Evolutionary conservation across 2,329 filamentous ascomycete genomes (phyloP), one percentile per base, ranked within the genome.

Genomic region (Tolypocladium ovalisporum): DNA sequence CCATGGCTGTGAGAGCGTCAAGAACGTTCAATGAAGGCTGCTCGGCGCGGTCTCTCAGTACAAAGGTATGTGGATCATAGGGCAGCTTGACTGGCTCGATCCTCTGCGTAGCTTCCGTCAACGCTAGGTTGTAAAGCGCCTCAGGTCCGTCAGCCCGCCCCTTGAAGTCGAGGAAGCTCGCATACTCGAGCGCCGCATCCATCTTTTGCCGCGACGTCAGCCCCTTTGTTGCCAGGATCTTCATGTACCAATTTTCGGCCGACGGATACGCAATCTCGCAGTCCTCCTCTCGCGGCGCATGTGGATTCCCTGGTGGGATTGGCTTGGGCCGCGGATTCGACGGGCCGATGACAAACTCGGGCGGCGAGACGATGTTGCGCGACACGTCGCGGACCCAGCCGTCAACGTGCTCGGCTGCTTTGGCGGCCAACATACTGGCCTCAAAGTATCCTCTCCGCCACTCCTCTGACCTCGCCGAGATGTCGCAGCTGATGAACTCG

Each of bases 381-480:
- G 80, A 86, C 51, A 73, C 83, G 70, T 96, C 90, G 49, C 80
- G 77, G 19, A 95, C 78, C 80, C 86, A 90, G 53, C 87, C 88
- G 62, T 96, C 89, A 29, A 95, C 75, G 63, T 92, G 84, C 72
- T 97, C 92, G 5, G 90, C 85, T 0, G 86, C 84, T 62, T 83
- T 83, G 0, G 87, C 92, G 59, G 84, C 83, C 13, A 87, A 80
- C 83, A 97, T 89, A 52, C 97, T 74, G 3, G 86, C 81, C 66
- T 95, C 85, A 66, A 87, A 91, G 72, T 97, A 97, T 1, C 90
- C 91, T 57, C 89, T 79, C 65, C 87, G 79, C 93, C 92, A 97
- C 54, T 87, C 79, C 71, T 95, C 90, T 61, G 85, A 87, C 75
- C 91, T 96, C 8, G 73, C 79, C 1, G 82, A 82, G 57, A 94